Base-by-base conservation (phyloP, 306 rosid species). In the Dryas octopetala region DNA sequence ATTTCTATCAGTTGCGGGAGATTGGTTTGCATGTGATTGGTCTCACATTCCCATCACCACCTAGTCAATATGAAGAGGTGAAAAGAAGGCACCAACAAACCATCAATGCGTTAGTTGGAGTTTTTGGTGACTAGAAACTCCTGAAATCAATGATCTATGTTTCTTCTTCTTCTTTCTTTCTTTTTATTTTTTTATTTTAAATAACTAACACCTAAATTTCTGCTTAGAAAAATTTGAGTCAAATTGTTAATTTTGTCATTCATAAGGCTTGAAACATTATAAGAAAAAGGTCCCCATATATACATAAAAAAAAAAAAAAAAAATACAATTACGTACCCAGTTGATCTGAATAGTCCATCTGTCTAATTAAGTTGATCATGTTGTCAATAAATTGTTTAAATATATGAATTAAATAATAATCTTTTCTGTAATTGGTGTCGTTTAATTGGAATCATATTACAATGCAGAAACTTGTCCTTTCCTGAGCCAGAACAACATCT, bases 11-110 rank as follows among this genome's bases (percentile, higher is more conserved):
- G 60, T 60, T 54, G 81, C 51, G 67, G 53, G 32, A 81, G 68
- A 75, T 64, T 73, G 72, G 62, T 69, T 62, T 66, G 54, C 74
- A 80, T 74, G 85, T 68, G 84, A 70, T 75, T 79, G 90, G 89
- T 74, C 85, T 86, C 82, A 82, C 86, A 26, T 44, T 67, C 23
- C 78, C 38, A 74, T 84, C 78, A 76, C 28, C 75, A 52, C 72
- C 51, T 51, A 77, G 77, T 78, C 79, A 83, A 79, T 49, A 71
- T 48, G 53, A 23, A 51, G 55, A 64, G 72, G 66, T 83, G 85
- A 70, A 85, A 78, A 86, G 59, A 72, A 85, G 81, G 84, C 83
- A 79, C 73, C 85, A 78, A 78, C 82, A 74, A 80, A 80, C 77
- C 48, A 47, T 84, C 79, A 68, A 75, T 74, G 76, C 78, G 78